Evolutionary conservation across 2,329 filamentous ascomycete species (phyloP).

Genomic region (Diaporthe longicolla): DNA sequence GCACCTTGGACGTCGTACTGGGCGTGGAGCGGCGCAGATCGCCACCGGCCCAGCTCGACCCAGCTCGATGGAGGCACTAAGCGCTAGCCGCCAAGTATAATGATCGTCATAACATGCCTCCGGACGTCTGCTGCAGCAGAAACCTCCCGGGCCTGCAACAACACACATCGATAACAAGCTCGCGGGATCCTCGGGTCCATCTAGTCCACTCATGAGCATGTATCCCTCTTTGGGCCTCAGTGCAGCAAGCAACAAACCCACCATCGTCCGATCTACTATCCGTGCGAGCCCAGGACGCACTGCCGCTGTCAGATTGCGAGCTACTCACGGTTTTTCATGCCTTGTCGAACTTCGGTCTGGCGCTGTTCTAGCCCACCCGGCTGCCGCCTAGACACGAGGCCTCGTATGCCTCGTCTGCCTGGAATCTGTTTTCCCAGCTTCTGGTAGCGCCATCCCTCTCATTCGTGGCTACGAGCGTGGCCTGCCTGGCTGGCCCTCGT

Average conservation of each 20-base stretch:
- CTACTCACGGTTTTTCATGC: conserved; percentile 11
- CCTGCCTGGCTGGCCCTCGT: not conserved
- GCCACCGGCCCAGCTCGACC: not conserved
- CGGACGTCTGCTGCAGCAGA: conserved; percentile 23
- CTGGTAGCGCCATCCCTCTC: not conserved
- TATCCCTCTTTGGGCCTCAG: conserved; percentile 12
- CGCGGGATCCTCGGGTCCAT: conserved; percentile 26
- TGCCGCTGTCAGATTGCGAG: conserved; percentile 29
- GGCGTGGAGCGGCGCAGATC: conserved; percentile 26
- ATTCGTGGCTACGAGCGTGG: not conserved
- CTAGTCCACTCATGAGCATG: conserved; percentile 16
- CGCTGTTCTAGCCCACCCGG: conserved; percentile 17
- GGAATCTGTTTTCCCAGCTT: not conserved
- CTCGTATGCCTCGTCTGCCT: conserved; percentile 7
- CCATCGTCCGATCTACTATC: conserved; percentile 20
- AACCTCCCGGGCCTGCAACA: not conserved
- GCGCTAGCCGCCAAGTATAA: conserved; percentile 31
- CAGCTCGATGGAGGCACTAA: conserved; percentile 20
- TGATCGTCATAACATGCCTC: conserved; percentile 27
- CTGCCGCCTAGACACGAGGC: conserved; percentile 4
- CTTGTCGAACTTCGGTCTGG: not conserved
- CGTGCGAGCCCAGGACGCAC: conserved; percentile 8
- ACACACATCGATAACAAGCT: conserved; percentile 6
- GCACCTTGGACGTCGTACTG: conserved; percentile 9
- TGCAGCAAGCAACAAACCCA: conserved; percentile 10